Conservation (phyloP, 495 filamentous ascomycete species). For the Penicillium robsamsonii region DNA sequence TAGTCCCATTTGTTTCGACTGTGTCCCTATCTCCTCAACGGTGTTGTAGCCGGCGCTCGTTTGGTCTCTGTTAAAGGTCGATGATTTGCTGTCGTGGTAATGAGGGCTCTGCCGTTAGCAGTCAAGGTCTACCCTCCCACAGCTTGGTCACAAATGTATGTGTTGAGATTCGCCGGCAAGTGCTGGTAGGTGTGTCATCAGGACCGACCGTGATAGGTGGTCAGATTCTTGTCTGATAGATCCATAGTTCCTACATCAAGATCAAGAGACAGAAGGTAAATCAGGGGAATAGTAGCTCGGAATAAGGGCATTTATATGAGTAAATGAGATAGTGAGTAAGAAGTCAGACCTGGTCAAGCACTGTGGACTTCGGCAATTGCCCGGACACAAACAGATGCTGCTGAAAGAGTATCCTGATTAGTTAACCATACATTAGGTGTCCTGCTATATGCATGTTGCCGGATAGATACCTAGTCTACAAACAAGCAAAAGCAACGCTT, state of each 20-base stretch:
- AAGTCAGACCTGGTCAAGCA: background rate
- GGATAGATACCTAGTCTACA: constrained; percentile 2
- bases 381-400: background rate
- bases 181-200: background rate
- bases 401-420: background rate
- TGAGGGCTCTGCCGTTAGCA: background rate
- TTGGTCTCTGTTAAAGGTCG: background rate
- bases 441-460: background rate
- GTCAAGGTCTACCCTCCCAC: background rate
- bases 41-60: background rate
- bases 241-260: background rate
- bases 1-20: no score
- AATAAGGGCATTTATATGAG: constrained; percentile 33
- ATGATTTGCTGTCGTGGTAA: background rate
- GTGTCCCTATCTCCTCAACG: background rate
- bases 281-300: constrained; percentile 29
- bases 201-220: background rate
- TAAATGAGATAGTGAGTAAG: background rate
- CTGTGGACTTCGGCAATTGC: background rate
- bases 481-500: background rate
- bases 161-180: background rate
- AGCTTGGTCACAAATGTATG: background rate
- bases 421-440: background rate
- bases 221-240: background rate
- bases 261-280: constrained; percentile 29